Conservation (phyloP, 768 basidiomycete genomes). For the Clitopilus hobsonii region DNA sequence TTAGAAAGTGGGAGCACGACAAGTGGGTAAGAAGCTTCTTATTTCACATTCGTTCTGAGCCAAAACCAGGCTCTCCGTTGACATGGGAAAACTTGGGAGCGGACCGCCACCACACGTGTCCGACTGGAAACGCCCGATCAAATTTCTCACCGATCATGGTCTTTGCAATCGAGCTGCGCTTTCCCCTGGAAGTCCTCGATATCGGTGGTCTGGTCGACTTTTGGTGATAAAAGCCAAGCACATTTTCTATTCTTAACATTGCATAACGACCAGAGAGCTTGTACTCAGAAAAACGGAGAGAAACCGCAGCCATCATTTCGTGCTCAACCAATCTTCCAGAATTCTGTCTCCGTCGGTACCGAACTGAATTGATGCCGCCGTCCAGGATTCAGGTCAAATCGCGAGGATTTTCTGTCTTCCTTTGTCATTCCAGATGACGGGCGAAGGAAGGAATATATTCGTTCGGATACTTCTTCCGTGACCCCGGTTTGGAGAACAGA, state of each 20-base stretch:
- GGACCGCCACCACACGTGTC: not conserved
- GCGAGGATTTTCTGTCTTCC: too few relatives aligned
- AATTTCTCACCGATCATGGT: not conserved
- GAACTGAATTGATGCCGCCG: not conserved
- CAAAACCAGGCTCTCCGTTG: not conserved
- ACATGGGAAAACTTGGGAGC: slow-evolving; percentile 1
- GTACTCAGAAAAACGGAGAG: not conserved
- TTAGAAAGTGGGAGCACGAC: not conserved
- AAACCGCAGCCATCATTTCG: not conserved
- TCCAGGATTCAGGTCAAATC: not conserved
- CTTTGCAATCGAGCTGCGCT: not conserved
- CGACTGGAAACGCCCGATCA: not conserved
- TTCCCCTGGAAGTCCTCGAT: not conserved
- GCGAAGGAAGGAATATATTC: not conserved
- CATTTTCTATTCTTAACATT: not conserved
- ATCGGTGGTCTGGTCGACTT: not conserved
- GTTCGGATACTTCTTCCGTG: not conserved
- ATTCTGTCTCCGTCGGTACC: not conserved
- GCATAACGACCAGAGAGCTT: not conserved
- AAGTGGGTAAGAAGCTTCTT: not conserved
- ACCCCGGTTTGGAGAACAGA: not conserved
- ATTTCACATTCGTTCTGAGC: not conserved
- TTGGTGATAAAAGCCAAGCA: not conserved
- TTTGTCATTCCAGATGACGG: not conserved
- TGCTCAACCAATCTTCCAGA: not conserved